Conservation (phyloP, 1,139 yeast genomes). For the Tardiomyces depauwii region DNA sequence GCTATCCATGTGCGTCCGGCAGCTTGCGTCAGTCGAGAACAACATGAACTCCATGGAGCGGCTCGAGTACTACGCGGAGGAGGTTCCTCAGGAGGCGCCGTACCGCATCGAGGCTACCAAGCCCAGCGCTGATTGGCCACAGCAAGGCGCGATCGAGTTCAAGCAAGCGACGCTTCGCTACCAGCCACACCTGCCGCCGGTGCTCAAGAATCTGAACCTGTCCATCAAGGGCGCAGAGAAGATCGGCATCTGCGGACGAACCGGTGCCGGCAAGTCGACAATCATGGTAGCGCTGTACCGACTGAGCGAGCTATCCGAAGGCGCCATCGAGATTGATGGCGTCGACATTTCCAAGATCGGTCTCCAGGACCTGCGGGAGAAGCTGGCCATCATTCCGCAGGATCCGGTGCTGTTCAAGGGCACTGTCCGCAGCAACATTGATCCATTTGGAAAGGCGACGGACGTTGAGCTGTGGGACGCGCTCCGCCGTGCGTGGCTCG, state of each 20-base stretch:
- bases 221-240: conserved; percentile 40
- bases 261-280: conserved; percentile 66
- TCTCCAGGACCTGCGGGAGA: conserved; percentile 41
- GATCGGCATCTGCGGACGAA: conserved; percentile 63
- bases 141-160: conserved; percentile 43
- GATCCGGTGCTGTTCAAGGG: conserved; percentile 67
- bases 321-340: conserved; percentile 44
- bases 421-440: conserved; percentile 51
- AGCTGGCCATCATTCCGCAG: conserved; percentile 57
- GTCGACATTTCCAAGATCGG: conserved; percentile 45
- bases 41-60: conserved; percentile 79
- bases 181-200: conserved; percentile 62
- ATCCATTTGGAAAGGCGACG: conserved; percentile 44
- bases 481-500: conserved; percentile 50
- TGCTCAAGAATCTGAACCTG: conserved; percentile 42
- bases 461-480: conserved; percentile 51
- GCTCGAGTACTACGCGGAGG: conserved; percentile 56
- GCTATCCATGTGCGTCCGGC: conserved; percentile 39
- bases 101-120: conserved; percentile 38
- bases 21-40: conserved; percentile 66
- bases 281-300: conserved; percentile 55
- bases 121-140: conserved; percentile 53
- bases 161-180: conserved; percentile 50
- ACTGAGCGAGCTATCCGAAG: conserved; percentile 39
- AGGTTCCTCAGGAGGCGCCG: conserved; percentile 49